Evolutionary conservation across 2,329 filamentous ascomycete species (phyloP), one percentile per base, ranked within the genome.

Genomic region (Alternaria arborescens): DNA sequence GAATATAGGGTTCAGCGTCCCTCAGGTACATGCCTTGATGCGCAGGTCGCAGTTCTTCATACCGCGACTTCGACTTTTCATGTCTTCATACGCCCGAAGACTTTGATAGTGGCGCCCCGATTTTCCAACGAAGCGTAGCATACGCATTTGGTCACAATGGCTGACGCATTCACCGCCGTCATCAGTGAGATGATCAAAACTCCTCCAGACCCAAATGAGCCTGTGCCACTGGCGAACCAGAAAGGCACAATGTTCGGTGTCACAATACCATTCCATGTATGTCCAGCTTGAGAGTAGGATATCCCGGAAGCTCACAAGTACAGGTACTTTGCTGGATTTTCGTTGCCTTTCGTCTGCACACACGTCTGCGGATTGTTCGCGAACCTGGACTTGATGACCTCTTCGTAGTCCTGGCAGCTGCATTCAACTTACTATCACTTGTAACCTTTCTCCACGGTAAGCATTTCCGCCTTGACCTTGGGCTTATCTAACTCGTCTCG

Each of bases 341-440:
- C 18, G 71, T 76, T 16, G 46, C 57, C 26, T 65, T 71, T 47
- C 72, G 74, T 43, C 60, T 77, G 14, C 67, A 75, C 43, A 73
- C 69, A 47, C 66, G 73, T n/a, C 54, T 73, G 14, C 61, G 57
- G 18, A 53, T 75, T 3, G 61, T 75, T 16, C 68, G 70, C 30
- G 68, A 75, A 26, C 70, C 71, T 5, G 71, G 77, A n/a, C 73
- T 73, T 68, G 76, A 78, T 54, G 77, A 78, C 48, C 52, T 72
- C n/a, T 67, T 76, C 5, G 73, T 78, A 24, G 59, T 75, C 11
- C 38, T 76, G 16, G 73, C 72, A 18, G 66, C 62, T 12, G 8
- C 74, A 1, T 61, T 73, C 26, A 73, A 73, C 30, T 53, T 75
- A 11, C 44, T 63, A 18, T 62, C 65, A 20, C 52, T 73, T 14